Evolutionary conservation across 768 basidiomycete genomes (phyloP).

Genomic region (Suillus hirtellus): DNA sequence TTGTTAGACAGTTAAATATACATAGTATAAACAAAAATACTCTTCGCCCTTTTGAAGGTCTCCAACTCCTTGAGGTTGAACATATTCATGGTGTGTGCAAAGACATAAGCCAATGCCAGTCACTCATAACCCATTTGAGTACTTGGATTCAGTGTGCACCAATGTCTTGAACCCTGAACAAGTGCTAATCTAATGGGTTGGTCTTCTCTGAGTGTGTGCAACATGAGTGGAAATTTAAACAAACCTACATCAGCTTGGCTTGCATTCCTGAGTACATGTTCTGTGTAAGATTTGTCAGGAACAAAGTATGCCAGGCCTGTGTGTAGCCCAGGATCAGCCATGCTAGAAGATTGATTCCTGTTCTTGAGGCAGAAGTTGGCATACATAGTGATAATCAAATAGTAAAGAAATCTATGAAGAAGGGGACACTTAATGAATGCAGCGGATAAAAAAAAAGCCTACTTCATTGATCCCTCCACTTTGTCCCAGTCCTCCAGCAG

Average conservation of each 20-base stretch:
- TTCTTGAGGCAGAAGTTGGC: slow-evolving; percentile 35
- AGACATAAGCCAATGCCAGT: slow-evolving; percentile 31
- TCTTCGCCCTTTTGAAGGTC: slow-evolving; percentile 25
- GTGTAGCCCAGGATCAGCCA: slow-evolving; percentile 21
- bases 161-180: slow-evolving; percentile 33
- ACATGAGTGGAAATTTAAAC: neutral
- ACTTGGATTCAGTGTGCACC: slow-evolving; percentile 21
- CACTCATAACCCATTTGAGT: slow-evolving; percentile 22
- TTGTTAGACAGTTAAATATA: slow-evolving; percentile 1
- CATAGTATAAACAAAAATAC: slow-evolving; percentile 7
- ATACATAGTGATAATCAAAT: slow-evolving; percentile 25
- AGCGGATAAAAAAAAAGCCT: slow-evolving; percentile 6
- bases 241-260: slow-evolving; percentile 22
- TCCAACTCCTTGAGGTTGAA: slow-evolving; percentile 24
- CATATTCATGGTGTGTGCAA: slow-evolving; percentile 34
- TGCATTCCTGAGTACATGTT: slow-evolving; percentile 23
- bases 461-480: slow-evolving; percentile 20
- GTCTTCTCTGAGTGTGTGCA: neutral
- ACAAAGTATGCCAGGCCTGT: slow-evolving; percentile 31
- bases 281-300: slow-evolving; percentile 24
- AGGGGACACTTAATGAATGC: neutral
- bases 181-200: slow-evolving; percentile 25
- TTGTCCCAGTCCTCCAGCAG: slow-evolving; percentile 10
- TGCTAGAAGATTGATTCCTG: slow-evolving; percentile 14
- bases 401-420: slow-evolving; percentile 26